These are phyloP conservation scores for Cornus controversa DNA, from an alignment of 148 eudicot species.

Conservation along the genomic window DNA sequence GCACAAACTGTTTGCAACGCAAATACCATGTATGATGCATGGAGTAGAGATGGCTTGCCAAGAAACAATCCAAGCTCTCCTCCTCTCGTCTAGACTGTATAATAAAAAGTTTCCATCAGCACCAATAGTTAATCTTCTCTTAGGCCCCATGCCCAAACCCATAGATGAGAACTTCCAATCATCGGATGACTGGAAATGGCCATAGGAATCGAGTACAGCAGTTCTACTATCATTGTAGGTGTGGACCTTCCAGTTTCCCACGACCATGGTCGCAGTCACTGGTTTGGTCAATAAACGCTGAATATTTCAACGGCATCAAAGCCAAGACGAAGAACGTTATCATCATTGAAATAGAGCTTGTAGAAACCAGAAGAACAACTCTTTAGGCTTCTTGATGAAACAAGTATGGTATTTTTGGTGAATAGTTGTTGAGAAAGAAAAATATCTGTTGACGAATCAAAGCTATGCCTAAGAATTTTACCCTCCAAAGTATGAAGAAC, in stretches of 20 bases:
- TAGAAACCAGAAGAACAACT: conserved; percentile 21
- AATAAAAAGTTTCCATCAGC: conserved; percentile 14
- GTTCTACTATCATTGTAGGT: conserved; percentile 14
- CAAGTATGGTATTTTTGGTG: conserved; percentile 14
- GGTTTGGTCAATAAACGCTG: conserved; percentile 28
- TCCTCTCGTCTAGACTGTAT: conserved; percentile 12
- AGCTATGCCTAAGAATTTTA: background rate
- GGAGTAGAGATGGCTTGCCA: background rate
- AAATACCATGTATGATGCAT: background rate
- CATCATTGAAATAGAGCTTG: conserved; percentile 22
- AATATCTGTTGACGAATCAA: conserved; percentile 25
- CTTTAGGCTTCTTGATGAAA: conserved; percentile 22
- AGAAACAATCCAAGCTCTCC: background rate
- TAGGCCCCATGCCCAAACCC: conserved; percentile 13
- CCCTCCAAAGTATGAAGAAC: background rate
- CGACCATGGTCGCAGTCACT: background rate
- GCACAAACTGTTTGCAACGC: conserved; percentile 17
- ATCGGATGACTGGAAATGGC: conserved; percentile 19
- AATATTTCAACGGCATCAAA: conserved; percentile 14
- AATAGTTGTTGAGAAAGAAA: conserved; percentile 31
- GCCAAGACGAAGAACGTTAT: conserved; percentile 15
- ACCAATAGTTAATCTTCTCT: conserved; percentile 19
- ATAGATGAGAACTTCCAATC: background rate
- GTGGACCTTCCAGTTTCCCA: conserved; percentile 12
- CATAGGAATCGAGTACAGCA: conserved; percentile 8